phyloP scores from a whole-genome alignment of 345 rosid species.

The Citrus unshiu region DNA sequence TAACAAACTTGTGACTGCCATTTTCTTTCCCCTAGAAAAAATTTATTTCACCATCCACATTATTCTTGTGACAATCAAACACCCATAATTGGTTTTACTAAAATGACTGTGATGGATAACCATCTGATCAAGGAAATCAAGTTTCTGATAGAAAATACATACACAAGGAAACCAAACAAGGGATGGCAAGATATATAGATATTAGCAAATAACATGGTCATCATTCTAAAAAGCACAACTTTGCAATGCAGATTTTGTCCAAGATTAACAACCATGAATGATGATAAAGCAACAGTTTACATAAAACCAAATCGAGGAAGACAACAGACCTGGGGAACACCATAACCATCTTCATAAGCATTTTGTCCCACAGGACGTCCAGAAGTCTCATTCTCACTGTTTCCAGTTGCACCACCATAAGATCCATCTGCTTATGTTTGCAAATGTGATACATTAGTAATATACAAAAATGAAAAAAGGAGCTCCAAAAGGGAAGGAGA shows the following conservation, averaged over 20 bases:
- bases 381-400: constrained; percentile 49
- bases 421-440: constrained; percentile 46
- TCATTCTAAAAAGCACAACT: neutral
- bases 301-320: constrained; percentile 6
- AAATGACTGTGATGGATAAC: neutral
- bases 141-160: neutral
- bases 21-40: neutral
- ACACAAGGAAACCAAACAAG: neutral
- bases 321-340: constrained; percentile 55
- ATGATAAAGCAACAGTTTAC: neutral
- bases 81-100: neutral
- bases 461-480: neutral
- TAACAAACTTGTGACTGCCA: neutral
- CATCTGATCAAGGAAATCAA: neutral
- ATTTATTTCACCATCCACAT: neutral
- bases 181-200: neutral
- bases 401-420: constrained; percentile 48
- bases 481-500: neutral
- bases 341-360: constrained; percentile 53
- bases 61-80: neutral
- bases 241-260: neutral
- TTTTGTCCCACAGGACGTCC: constrained; percentile 46
- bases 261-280: neutral
- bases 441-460: constrained; percentile 9
- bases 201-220: neutral